A percentile compares a stretch with the other conserved stretches of the same genome.
Conservation (phyloP, 257 asterid genomes). For the Striga asiatica region DNA sequence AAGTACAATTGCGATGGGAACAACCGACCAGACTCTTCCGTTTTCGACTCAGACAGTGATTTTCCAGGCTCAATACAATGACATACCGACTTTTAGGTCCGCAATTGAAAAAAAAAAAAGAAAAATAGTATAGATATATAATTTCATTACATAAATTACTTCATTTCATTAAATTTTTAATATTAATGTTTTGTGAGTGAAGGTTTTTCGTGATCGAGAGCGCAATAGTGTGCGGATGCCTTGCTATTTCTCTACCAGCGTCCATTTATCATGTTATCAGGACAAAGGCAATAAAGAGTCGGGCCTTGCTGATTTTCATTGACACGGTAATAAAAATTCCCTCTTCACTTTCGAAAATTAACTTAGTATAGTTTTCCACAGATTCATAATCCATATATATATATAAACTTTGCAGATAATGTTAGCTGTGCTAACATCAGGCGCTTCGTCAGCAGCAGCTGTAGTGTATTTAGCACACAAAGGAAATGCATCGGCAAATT, state of each 20-base stretch:
- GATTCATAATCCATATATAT: neutral
- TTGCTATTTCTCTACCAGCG: slow-evolving; percentile 48
- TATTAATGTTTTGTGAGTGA: neutral
- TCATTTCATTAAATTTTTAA: neutral
- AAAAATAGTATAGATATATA: too few species aligned
- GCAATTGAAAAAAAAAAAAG: too few species aligned
- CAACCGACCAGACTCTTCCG: slow-evolving; percentile 56
- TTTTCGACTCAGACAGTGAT: slow-evolving; percentile 40
- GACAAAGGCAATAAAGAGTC: slow-evolving; percentile 46
- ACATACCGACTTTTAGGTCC: slow-evolving; percentile 56
- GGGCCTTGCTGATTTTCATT: slow-evolving; percentile 38
- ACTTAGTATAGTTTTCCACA: neutral
- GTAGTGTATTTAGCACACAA: neutral
- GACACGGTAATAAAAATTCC: slow-evolving; percentile 55
- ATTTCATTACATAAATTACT: neutral
- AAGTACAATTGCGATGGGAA: slow-evolving; percentile 69
- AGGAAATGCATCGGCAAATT: neutral
- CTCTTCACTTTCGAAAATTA: neutral
- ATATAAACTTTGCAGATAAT: neutral
- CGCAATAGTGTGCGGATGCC: slow-evolving; percentile 50
- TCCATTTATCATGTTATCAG: slow-evolving; percentile 51
- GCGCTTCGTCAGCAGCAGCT: neutral
- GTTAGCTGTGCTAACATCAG: neutral
- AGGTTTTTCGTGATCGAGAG: slow-evolving; percentile 62
- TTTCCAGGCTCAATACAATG: slow-evolving; percentile 60